Base-by-base conservation (phyloP, 2,329 filamentous ascomycete genomes). In the Dissoconium aciculare region DNA sequence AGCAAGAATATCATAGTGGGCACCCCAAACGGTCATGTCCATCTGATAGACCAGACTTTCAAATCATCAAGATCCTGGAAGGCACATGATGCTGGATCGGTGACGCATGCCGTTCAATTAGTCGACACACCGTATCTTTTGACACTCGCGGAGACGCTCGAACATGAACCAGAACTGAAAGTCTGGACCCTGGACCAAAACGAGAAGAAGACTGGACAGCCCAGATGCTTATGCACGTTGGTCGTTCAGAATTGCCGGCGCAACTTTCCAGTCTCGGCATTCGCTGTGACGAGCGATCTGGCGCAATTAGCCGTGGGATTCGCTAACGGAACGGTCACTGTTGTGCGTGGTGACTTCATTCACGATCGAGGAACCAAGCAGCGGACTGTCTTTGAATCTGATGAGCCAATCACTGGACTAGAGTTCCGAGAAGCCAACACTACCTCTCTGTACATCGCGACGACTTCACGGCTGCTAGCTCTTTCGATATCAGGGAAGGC, bases 161-260 rank as follows among this genome's bases (percentile, higher is more conserved):
- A 79, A 23, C 78, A 71, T 46, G 84, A 95, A 46, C 87, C 89
- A 0, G 69, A 87, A 12, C 59, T 98, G 37, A 95, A 93, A 55
- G 87, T 95, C n/a, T 98, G 89, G 89, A 87, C 83, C 13, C 64
- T 98, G 44, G 85, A 95, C 53, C 91, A 85, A 58, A 68, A 78
- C 3, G 83, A 92, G 43, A 95, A 89, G 67, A 95, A 91, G 66
- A 91, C 82, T 4, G 84, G 84, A 25, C 64, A 78, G 38, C 89
- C 89, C 11, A 81, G 77, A 23, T 95, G 89, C 52, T 66, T 93
- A 42, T 92, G 82, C 50, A 89, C 78, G 1, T 60, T 94, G 30
- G 74, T 68, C 13, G 78, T 98, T 41, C 80, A 84, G 52, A 95
- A 95, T 60, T 84, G 80, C 24, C 72, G 81, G 52, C 84, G 87